A percentile compares a stretch with the other conserved stretches of the same genome.
Conservation (phyloP, 441 rosid species). For the Macaranga tanarius region DNA sequence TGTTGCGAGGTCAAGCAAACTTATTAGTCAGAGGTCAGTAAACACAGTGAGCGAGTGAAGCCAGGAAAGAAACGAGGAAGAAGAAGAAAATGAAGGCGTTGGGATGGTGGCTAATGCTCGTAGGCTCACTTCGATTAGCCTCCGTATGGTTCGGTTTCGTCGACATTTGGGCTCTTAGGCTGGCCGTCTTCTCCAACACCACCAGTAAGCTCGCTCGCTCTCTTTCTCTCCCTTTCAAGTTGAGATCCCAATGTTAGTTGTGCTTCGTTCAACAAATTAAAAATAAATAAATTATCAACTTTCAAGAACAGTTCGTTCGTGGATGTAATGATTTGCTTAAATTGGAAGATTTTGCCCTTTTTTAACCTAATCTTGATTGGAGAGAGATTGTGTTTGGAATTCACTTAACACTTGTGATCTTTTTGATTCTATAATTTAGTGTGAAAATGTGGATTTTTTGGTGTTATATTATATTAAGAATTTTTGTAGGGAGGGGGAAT, state of each 20-base stretch:
- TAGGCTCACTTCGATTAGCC: conserved; percentile 70
- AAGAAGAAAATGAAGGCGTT: conserved; percentile 55
- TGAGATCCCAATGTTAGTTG: conserved; percentile 1
- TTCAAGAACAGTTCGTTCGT: too few relatives aligned
- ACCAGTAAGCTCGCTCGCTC: conserved; percentile 39
- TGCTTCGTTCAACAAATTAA: conserved; percentile 1
- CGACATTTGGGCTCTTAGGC: conserved; percentile 72
- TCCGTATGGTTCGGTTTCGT: conserved; percentile 87
- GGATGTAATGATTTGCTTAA: neutral
- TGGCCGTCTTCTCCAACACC: conserved; percentile 71
- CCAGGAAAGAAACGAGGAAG: neutral
- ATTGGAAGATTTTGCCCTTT: conserved; percentile 16
- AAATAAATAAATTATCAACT: neutral
- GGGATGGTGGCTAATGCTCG: conserved; percentile 82
- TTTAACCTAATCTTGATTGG: neutral
- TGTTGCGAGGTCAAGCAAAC: too few relatives aligned
- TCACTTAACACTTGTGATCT: neutral
- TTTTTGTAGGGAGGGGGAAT: neutral
- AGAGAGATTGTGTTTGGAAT: conserved; percentile 2
- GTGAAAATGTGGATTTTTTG: neutral
- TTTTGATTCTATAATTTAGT: neutral
- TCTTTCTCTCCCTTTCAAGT: neutral
- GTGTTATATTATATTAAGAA: neutral
- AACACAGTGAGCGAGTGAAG: neutral
- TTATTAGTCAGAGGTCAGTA: too few relatives aligned